Conservation (phyloP, 75 land plant genomes). For the Pseudotsuga menziesii region DNA sequence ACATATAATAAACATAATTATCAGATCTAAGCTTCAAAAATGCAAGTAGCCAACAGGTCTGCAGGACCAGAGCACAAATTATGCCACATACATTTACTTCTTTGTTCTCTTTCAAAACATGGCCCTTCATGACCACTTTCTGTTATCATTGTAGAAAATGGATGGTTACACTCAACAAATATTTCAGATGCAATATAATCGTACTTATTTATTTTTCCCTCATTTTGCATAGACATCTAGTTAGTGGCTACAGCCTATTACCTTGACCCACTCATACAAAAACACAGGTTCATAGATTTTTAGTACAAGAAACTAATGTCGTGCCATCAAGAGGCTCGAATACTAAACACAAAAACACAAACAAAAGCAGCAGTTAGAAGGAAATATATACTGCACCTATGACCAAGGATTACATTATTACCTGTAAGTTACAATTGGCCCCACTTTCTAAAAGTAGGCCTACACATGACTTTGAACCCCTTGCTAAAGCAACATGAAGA, state of each 20-base stretch:
- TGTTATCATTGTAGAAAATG: too few relatives aligned
- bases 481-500: conserved; percentile 85
- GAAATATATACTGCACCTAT: neutral
- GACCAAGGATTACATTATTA: conserved; percentile 4
- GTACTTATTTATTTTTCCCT: neutral
- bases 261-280: neutral
- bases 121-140: too few relatives aligned
- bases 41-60: neutral
- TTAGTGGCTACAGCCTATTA: too few relatives aligned
- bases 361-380: neutral
- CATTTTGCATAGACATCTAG: neutral
- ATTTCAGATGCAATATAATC: neutral
- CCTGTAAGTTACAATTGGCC: conserved; percentile 89
- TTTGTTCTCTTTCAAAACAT: neutral
- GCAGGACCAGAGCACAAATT: neutral
- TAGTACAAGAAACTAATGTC: neutral
- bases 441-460: conserved; percentile 80
- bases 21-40: neutral
- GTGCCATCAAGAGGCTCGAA: neutral
- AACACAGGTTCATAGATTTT: neutral
- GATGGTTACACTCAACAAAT: too few relatives aligned
- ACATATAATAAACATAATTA: too few relatives aligned
- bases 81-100: neutral
- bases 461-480: conserved; percentile 85
- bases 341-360: neutral